Conservation (phyloP, 495 filamentous ascomycete species). For the Penicillium nucicola region DNA sequence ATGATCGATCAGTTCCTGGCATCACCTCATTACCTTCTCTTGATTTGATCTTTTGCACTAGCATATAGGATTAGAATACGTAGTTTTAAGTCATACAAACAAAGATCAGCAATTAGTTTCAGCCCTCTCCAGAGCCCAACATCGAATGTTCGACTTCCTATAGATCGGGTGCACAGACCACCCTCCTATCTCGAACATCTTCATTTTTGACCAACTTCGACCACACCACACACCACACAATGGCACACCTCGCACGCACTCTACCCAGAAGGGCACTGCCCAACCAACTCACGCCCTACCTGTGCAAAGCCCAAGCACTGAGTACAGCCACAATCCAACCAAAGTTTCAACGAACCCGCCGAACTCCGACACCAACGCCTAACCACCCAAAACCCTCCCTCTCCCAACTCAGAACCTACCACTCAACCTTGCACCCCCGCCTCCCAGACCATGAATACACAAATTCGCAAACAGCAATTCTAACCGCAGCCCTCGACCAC, state of each 20-base stretch:
- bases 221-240: neutral
- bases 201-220: neutral
- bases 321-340: conserved; percentile 4
- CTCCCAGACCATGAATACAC: conserved; percentile 58
- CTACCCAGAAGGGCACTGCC: neutral
- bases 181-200: conserved; percentile 1
- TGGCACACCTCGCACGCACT: conserved; percentile 17
- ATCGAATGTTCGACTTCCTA: too few relatives aligned
- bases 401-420: conserved; percentile 46
- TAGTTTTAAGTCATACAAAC: too few relatives aligned
- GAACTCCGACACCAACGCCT: neutral
- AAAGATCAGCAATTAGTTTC: too few relatives aligned
- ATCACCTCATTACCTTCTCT: too few relatives aligned
- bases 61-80: too few relatives aligned
- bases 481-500: conserved; percentile 73
- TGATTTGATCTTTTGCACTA: too few relatives aligned
- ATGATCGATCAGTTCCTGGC: too few relatives aligned
- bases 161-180: conserved; percentile 1
- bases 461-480: conserved; percentile 69
- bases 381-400: neutral
- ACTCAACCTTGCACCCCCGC: conserved; percentile 64
- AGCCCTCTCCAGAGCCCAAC: too few relatives aligned
- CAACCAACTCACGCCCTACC: neutral
- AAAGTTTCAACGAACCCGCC: neutral
- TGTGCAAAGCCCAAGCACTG: conserved; percentile 1